These are phyloP conservation scores for Penicillium parvum DNA, from an alignment of 495 filamentous ascomycete species.

Conservation along the genomic window DNA sequence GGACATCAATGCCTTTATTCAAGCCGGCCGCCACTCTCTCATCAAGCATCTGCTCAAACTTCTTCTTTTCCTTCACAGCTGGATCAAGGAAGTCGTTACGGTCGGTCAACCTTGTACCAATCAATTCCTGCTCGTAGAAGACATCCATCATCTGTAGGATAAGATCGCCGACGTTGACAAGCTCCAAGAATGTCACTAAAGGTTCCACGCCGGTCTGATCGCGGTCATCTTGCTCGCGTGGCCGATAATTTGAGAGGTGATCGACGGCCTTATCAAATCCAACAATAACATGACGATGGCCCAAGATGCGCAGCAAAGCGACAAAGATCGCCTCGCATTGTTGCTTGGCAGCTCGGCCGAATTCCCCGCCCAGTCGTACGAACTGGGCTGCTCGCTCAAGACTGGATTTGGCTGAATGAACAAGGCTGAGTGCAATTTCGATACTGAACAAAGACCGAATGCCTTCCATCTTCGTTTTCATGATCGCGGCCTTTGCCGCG, in stretches of 20 bases:
- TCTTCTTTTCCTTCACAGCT: conserved; percentile 90
- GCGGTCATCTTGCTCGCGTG: conserved; percentile 75
- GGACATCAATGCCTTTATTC: conserved; percentile 95
- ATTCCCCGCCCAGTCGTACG: conserved; percentile 70
- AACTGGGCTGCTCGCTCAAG: conserved; percentile 83
- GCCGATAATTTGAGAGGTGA: conserved; percentile 87
- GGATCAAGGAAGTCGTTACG: conserved; percentile 92
- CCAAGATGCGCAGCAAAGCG: conserved; percentile 72
- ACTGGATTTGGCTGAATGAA: conserved; percentile 85
- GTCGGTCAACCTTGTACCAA: conserved; percentile 75
- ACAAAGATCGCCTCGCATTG: conserved; percentile 93
- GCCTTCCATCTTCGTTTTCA: conserved; percentile 89
- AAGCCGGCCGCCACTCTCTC: conserved; percentile 93
- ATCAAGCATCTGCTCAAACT: conserved; percentile 98
- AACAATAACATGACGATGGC: conserved; percentile 78
- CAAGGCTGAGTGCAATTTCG: conserved; percentile 84
- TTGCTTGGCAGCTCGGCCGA: conserved; percentile 76
- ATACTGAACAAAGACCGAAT: conserved; percentile 94
- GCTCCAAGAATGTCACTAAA: conserved; percentile 90
- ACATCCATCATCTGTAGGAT: conserved; percentile 99
- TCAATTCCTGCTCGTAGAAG: conserved; percentile 94
- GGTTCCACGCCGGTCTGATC: conserved; percentile 73
- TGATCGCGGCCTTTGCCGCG: conserved; percentile 91
- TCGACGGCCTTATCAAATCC: conserved; percentile 91
- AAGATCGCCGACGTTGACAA: conserved; percentile 96